Conservation (phyloP, 768 basidiomycete species). For the Antrodiella citrinella region DNA sequence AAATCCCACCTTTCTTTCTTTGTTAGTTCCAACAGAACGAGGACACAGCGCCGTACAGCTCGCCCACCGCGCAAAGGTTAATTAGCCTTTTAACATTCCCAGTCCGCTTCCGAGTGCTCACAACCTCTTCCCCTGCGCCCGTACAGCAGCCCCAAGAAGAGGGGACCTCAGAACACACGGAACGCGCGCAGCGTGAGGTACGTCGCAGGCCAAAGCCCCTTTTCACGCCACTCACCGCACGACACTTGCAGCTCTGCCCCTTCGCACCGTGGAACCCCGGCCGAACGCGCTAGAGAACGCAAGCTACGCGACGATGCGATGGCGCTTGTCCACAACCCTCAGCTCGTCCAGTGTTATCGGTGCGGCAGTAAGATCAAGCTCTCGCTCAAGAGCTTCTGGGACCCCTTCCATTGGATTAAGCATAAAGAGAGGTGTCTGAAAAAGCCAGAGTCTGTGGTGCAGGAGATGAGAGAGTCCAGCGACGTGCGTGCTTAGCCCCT, state of each 20-base stretch:
- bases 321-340: conserved; percentile 7
- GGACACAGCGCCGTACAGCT: not conserved
- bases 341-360: conserved; percentile 18
- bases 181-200: not conserved
- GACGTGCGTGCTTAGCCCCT: no score
- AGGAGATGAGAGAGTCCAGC: conserved; percentile 7
- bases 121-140: not conserved
- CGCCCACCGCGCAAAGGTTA: not conserved
- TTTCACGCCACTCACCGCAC: not conserved
- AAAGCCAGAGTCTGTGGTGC: conserved; percentile 24
- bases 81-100: not conserved
- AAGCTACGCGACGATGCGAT: conserved; percentile 11
- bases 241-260: not conserved
- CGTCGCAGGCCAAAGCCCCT: not conserved
- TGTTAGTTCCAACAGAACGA: not conserved
- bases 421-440: conserved; percentile 55
- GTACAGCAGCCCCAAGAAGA: not conserved
- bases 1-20: not conserved
- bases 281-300: conserved; percentile 3
- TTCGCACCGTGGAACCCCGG: not conserved
- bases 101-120: not conserved
- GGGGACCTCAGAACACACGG: not conserved
- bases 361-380: conserved; percentile 56
- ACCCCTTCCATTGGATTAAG: conserved; percentile 59
- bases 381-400: conserved; percentile 57